phyloP scores from a whole-genome alignment of 495 filamentous ascomycete species.

The Xylaria castorea region DNA sequence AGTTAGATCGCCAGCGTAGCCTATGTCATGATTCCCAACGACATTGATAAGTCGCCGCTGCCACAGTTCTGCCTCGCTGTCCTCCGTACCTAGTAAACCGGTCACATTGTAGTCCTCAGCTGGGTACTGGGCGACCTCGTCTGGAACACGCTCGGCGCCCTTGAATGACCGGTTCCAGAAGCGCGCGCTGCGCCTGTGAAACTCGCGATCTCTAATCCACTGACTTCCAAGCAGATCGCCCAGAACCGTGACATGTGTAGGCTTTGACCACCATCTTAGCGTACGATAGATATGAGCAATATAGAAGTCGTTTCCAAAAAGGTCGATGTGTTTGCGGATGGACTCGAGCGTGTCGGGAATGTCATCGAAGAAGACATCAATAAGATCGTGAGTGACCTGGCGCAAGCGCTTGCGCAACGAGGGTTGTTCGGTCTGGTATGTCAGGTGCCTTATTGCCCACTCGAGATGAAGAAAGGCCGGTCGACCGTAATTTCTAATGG shows the following conservation, averaged over 20 bases:
- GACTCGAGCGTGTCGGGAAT: conserved; percentile 66
- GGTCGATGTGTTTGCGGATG: conserved; percentile 79
- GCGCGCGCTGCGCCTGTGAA: conserved; percentile 68
- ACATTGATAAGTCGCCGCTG: conserved; percentile 80
- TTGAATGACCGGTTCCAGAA: conserved; percentile 86
- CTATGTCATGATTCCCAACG: conserved; percentile 94
- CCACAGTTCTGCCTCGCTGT: conserved; percentile 64
- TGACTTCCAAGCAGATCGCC: conserved; percentile 96
- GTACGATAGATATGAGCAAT: conserved; percentile 92
- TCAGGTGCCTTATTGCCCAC: conserved; percentile 59
- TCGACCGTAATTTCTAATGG: conserved; percentile 68
- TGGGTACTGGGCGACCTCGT: conserved; percentile 60
- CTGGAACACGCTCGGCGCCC: conserved; percentile 69
- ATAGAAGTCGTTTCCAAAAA: conserved; percentile 93
- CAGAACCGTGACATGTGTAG: conserved; percentile 87
- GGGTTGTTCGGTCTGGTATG: conserved; percentile 49
- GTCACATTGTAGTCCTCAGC: conserved; percentile 57
- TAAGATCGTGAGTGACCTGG: conserved; percentile 56
- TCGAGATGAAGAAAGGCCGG: conserved; percentile 65
- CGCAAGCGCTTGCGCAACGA: conserved; percentile 55
- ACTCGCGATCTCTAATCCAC: conserved; percentile 89
- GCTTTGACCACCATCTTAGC: conserved; percentile 76
- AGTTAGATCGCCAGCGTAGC: conserved; percentile 90
- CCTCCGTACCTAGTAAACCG: conserved; percentile 55
- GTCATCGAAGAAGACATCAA: conserved; percentile 65